A percentile compares a stretch with the other conserved stretches of the same genome.
phyloP scores from a whole-genome alignment of 495 filamentous ascomycete species.

The Staphylotrichum longicolle region DNA sequence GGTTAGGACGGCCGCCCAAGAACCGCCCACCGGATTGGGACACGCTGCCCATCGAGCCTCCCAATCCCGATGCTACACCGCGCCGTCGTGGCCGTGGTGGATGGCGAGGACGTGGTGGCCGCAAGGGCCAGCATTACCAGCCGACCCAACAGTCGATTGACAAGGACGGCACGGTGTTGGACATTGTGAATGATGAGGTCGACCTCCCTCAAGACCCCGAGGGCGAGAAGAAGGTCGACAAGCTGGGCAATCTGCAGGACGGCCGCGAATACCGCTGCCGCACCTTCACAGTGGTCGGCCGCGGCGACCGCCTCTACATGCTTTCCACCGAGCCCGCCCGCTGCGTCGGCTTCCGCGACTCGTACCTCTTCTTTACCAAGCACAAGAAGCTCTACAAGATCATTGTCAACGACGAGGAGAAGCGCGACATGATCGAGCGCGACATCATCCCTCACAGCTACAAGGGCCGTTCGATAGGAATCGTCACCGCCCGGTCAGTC shows the following conservation, averaged over 20 bases:
- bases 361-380: constrained; percentile 97
- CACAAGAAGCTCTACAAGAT: constrained; percentile 94
- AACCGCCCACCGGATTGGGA: constrained; percentile 77
- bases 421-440: constrained; percentile 89
- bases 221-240: constrained; percentile 91
- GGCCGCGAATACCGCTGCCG: constrained; percentile 91
- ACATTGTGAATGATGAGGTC: constrained; percentile 89
- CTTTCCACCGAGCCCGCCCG: constrained; percentile 93
- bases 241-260: constrained; percentile 73
- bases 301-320: constrained; percentile 92
- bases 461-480: constrained; percentile 95
- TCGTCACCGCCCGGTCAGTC: constrained; percentile 93
- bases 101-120: constrained; percentile 64
- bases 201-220: constrained; percentile 81
- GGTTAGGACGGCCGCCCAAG: constrained; percentile 83
- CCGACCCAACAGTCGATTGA: constrained; percentile 74
- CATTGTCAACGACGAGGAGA: constrained; percentile 88
- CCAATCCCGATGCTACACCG: constrained; percentile 55
- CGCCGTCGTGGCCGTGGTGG: constrained; percentile 69
- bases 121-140: constrained; percentile 73
- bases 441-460: constrained; percentile 95
- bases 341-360: constrained; percentile 95
- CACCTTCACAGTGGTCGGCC: constrained; percentile 81
- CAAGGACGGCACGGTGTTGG: constrained; percentile 90
- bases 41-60: constrained; percentile 53